Evolutionary conservation across 176 grass and related monocot species (phyloP).

Genomic region (Oryza nivara): DNA sequence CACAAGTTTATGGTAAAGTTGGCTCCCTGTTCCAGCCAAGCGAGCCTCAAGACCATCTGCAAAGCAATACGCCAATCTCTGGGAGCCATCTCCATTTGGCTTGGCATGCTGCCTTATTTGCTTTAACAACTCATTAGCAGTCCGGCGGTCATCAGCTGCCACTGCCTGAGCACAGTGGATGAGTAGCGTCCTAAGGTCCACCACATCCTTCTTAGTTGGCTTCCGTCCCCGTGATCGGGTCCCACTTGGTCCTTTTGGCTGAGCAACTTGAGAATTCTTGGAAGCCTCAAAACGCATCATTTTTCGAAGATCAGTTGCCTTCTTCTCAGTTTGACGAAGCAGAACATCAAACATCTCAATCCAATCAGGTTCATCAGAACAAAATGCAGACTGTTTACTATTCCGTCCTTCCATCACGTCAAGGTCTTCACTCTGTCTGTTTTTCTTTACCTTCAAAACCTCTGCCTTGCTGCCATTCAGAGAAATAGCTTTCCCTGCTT

Average conservation of each 20-base stretch:
- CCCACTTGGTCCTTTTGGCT: conserved; percentile 54
- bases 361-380: conserved; percentile 69
- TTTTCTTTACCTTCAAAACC: conserved; percentile 53
- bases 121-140: conserved; percentile 81
- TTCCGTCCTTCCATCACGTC: conserved; percentile 83
- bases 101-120: conserved; percentile 89
- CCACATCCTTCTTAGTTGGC: conserved; percentile 85
- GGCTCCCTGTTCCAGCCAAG: conserved; percentile 90
- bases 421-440: conserved; percentile 69
- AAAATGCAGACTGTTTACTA: conserved; percentile 80
- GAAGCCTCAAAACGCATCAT: conserved; percentile 77
- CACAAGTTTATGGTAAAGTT: conserved; percentile 78
- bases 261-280: conserved; percentile 52
- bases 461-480: conserved; percentile 40
- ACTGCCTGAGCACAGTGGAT: conserved; percentile 96
- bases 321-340: conserved; percentile 69
- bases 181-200: conserved; percentile 88
- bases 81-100: conserved; percentile 70
- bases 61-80: conserved; percentile 90
- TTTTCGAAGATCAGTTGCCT: conserved; percentile 64
- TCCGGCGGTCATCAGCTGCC: conserved; percentile 82
- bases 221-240: conserved; percentile 65
- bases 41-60: conserved; percentile 92
- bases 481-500: conserved; percentile 30
- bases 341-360: conserved; percentile 86